Evolutionary conservation across 2,329 filamentous ascomycete species (phyloP).

Genomic region (Fusarium sp.): DNA sequence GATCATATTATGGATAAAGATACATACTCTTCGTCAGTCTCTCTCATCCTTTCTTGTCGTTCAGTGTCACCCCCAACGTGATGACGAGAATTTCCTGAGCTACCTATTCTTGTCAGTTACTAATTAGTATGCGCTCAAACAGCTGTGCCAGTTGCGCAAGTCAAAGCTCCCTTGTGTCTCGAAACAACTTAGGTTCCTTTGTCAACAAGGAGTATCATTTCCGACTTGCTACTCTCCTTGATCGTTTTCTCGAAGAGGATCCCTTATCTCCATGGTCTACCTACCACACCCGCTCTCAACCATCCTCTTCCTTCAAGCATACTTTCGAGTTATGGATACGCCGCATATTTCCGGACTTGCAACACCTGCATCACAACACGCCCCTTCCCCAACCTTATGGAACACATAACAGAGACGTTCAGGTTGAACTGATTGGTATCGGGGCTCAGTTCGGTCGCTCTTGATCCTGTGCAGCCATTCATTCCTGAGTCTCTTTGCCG

Average conservation of each 20-base stretch:
- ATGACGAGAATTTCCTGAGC: neutral
- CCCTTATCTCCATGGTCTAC: neutral
- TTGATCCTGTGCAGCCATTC: neutral
- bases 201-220: neutral
- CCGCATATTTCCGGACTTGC: neutral
- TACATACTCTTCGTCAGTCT: neutral
- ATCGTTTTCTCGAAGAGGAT: neutral
- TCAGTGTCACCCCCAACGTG: neutral
- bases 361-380: neutral
- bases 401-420: neutral
- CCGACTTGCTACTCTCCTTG: neutral
- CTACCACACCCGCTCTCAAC: neutral
- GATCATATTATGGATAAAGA: neutral
- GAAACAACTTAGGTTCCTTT: neutral
- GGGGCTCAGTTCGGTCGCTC: neutral
- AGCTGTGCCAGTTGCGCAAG: neutral
- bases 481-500: neutral
- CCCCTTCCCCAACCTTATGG: neutral
- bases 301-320: neutral
- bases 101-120: neutral
- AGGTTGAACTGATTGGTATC: neutral
- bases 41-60: neutral
- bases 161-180: neutral
- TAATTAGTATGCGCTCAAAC: neutral
- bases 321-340: neutral